These are phyloP conservation scores for Tetrapisispora fleetii DNA, from an alignment of 805 yeast species.

Conservation along the genomic window DNA sequence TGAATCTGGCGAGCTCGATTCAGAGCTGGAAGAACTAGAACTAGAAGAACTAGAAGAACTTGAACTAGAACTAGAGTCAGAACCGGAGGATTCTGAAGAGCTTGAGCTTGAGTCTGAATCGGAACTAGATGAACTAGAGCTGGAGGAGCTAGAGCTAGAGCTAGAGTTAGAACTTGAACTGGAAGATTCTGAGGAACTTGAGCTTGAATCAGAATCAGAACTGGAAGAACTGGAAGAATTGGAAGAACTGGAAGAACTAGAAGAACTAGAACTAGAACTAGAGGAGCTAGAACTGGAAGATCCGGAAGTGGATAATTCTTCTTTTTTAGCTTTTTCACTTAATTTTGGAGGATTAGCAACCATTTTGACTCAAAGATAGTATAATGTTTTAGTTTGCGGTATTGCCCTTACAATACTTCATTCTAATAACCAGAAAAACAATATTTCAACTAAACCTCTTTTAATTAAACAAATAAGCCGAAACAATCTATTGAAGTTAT, in stretches of 20 bases:
- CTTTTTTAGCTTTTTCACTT: constrained; percentile 18
- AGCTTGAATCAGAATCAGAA: neutral
- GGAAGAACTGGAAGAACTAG: constrained; percentile 10
- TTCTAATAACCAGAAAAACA: too few relatives aligned
- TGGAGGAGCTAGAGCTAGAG: too few relatives aligned
- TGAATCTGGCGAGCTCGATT: constrained; percentile 3
- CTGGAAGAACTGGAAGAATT: constrained; percentile 4
- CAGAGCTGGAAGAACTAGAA: constrained; percentile 7
- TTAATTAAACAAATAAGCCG: too few relatives aligned
- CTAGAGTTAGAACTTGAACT: neutral
- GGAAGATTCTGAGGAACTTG: constrained; percentile 3
- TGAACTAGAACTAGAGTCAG: too few relatives aligned
- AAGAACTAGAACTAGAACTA: constrained; percentile 1
- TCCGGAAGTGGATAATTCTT: constrained; percentile 10
- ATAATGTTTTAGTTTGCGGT: neutral
- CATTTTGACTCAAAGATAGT: neutral
- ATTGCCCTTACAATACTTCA: too few relatives aligned
- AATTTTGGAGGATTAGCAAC: constrained; percentile 20
- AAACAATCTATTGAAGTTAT: too few relatives aligned
- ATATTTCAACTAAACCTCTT: too few relatives aligned
- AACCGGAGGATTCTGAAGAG: constrained; percentile 5
- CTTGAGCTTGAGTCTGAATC: too few relatives aligned
- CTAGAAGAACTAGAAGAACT: constrained; percentile 9
- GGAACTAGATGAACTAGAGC: neutral
- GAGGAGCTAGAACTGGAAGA: constrained; percentile 7